Base-by-base conservation (phyloP, 2,329 filamentous ascomycete genomes). In the Ascochyta koolunga region DNA sequence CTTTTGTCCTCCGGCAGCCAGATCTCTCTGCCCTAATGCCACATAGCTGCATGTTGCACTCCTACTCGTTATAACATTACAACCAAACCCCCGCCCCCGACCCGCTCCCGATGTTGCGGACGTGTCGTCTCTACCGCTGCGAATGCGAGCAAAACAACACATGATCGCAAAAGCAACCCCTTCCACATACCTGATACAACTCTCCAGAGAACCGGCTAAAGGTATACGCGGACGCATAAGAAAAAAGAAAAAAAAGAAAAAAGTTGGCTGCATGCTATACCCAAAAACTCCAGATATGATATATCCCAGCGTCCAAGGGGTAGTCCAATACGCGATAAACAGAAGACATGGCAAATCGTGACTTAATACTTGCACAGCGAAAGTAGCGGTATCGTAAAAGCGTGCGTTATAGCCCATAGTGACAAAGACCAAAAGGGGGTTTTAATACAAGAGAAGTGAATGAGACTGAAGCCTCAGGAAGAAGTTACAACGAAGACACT, bases 361-460 rank as follows among this genome's bases (percentile, higher is more conserved):
- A 64, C 62, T 57, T 47, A 64, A 60, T 53, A 58, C 58, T 62
- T 66, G 54, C 60, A 62, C 60, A 65, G 58, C 54, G 60, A 70
- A 69, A 54, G 61, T 60, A 58, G 24, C 46, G 39, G 54, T 61
- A 54, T 59, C 47, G 53, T 62, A 53, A 56, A 44, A 60, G 60
- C 47, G 50, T 57, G 56, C 60, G 37, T 54, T 58, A 43, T 50
- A 54, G 54, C 44, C 50, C 29, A 55, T 36, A 33, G 45, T 54
- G 38, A 39, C 47, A 47, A 45, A 52, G 36, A 50, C 50, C 38
- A 51, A 57, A 60, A 59, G 45, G 49, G 54, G 70, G 72, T 51
- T 64, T 73, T 69, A 29, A 74, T 74, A 74, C 72, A 74, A 29
- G 35, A 50, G 58, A 66, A 65, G 61, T 60, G 61, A 70, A 73